phyloP scores from a whole-genome alignment of 257 asterid genomes.

The Scutellaria galericulata region DNA sequence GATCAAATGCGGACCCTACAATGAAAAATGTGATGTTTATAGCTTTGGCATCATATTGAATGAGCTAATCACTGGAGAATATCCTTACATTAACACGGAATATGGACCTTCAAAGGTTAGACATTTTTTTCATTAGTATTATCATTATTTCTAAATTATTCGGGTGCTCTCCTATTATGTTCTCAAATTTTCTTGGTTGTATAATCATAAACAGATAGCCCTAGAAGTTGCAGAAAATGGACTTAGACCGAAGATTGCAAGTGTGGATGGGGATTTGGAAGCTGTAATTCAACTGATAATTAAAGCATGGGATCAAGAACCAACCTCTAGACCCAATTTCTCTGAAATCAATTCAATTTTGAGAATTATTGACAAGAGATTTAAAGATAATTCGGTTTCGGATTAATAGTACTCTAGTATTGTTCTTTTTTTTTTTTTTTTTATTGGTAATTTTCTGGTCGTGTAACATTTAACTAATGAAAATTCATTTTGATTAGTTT shows the following conservation, averaged over 20 bases:
- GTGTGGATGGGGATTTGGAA: conserved; percentile 41
- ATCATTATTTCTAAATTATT: neutral
- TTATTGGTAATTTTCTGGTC: neutral
- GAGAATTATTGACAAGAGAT: conserved; percentile 42
- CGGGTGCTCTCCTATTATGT: too few relatives aligned
- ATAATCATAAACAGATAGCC: conserved; percentile 57
- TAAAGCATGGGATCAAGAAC: conserved; percentile 66
- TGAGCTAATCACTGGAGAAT: conserved; percentile 66
- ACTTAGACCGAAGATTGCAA: conserved; percentile 61
- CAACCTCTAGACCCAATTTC: conserved; percentile 59
- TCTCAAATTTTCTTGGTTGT: neutral
- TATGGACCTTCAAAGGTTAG: conserved; percentile 68
- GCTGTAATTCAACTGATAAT: conserved; percentile 49
- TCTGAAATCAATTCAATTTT: conserved; percentile 53
- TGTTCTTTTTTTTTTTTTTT: neutral
- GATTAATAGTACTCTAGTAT: neutral
- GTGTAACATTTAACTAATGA: conserved; percentile 6
- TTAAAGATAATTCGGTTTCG: conserved; percentile 18
- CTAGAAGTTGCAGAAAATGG: conserved; percentile 72
- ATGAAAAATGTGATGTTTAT: conserved; percentile 77
- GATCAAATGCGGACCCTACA: conserved; percentile 62
- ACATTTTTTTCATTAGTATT: neutral
- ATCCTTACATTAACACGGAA: conserved; percentile 66
- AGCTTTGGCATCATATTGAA: conserved; percentile 71
- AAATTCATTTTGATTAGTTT: neutral